Base-by-base conservation (phyloP, 2,329 filamentous ascomycete species). In the Chrysoporthe cubensis region DNA sequence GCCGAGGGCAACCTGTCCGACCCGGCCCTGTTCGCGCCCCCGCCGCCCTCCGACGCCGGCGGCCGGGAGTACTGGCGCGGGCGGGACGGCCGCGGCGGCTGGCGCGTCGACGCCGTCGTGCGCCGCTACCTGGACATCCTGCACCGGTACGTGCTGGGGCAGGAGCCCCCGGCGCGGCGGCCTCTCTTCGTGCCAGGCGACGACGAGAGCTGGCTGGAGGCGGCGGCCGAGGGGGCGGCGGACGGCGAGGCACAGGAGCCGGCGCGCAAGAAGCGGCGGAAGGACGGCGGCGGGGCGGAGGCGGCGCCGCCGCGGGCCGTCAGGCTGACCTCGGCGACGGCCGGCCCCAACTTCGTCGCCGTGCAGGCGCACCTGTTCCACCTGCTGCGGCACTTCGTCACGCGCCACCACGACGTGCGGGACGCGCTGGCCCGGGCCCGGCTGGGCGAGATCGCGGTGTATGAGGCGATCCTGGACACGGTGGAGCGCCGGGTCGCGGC, bases 291-390 rank as follows among this genome's bases (percentile, higher is more conserved):
- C 71, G 58, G 21, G 26, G 21, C 18, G 21, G 34, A 26, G 26
- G 26, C 26, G 26, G 2, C 26, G 2, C 1, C 26, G 26, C 26
- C 26, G 26, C 26, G 18, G 34, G 4, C 6, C 44, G 59, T n/a
- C 62, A 70, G 56, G 66, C 44, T 70, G 52, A 70, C 66, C 50
- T 68, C 66, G 26, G 61, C 62, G 32, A 68, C 63, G 52, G 68
- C 68, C n/a, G 68, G 68, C 75, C 87, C 81, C 3, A 98, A 96
- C 77, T 83, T 97, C 60, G 84, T 87, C 13, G 89, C 89, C 44
- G 92, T 97, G 85, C 94, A 98, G 78, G 89, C 93, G 0, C 96
- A 99, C 78, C 87, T 97, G 56, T 99, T 99, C 83, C 92, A 97
- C 77, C 86, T 99, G 37, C 86, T 98, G 32, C 88, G 95, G 18